These are phyloP conservation scores for Aspergillaceae sp. DNA, from an alignment of 2,329 filamentous ascomycete genomes.

Conservation along the genomic window DNA sequence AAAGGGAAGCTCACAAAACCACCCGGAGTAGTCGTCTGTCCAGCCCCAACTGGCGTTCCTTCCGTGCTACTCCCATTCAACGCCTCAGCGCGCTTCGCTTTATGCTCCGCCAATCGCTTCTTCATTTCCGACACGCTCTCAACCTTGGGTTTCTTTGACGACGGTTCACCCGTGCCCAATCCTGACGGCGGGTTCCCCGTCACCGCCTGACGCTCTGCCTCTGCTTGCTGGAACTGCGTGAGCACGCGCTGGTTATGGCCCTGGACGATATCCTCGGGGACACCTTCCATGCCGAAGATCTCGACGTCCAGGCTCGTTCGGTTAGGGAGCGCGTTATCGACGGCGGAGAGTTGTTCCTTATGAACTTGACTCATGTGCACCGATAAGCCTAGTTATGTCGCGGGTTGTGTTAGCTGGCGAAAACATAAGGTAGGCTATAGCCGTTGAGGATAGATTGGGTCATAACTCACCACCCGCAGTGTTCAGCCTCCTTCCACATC, in stretches of 20 bases:
- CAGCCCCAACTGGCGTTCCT: constrained; percentile 46
- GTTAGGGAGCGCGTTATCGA: constrained; percentile 87
- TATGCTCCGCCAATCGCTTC: constrained; percentile 68
- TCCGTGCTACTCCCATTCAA: constrained; percentile 51
- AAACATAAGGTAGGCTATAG: not conserved
- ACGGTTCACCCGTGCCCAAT: constrained; percentile 36
- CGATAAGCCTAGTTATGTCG: constrained; percentile 62
- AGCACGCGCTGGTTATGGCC: constrained; percentile 81
- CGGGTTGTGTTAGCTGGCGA: constrained; percentile 1
- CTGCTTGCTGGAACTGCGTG: constrained; percentile 73
- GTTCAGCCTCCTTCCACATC: constrained; percentile 79
- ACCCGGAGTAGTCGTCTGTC: constrained; percentile 42
- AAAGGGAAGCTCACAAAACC: constrained; percentile 50
- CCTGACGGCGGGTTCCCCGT: constrained; percentile 78
- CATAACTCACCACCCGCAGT: constrained; percentile 73
- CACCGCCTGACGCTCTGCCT: constrained; percentile 69
- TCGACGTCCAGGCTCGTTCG: constrained; percentile 80
- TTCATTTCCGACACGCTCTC: constrained; percentile 72
- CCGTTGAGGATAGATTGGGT: not conserved
- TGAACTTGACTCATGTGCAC: constrained; percentile 99
- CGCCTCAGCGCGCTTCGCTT: constrained; percentile 56
- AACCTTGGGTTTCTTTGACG: constrained; percentile 58
- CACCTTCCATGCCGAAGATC: constrained; percentile 97
- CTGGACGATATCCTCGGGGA: constrained; percentile 74
- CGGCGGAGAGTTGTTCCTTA: constrained; percentile 77